Evolutionary conservation across 805 yeast species (phyloP).

Genomic region (Jamesozyma rosinii): DNA sequence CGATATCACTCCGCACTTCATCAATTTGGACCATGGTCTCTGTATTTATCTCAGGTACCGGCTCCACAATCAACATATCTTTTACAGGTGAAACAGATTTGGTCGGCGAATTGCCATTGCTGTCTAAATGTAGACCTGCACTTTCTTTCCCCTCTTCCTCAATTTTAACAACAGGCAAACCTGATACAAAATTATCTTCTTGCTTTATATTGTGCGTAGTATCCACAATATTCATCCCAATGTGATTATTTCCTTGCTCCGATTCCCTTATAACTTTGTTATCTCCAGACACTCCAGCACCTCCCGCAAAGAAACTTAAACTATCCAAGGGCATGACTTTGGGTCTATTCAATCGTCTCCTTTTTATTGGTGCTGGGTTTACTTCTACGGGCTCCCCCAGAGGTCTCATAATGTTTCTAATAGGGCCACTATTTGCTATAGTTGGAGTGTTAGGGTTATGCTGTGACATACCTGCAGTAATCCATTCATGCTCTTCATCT

Average conservation of each 20-base stretch:
- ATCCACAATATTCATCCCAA: not conserved
- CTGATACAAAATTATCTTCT: too few relatives aligned
- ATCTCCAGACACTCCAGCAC: slow-evolving; percentile 7
- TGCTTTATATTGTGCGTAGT: too few relatives aligned
- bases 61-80: not conserved
- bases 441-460: too few relatives aligned
- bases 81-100: not conserved
- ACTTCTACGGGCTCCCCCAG: not conserved
- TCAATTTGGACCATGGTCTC: not conserved
- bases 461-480: too few relatives aligned
- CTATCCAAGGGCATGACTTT: slow-evolving; percentile 31
- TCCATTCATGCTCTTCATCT: too few relatives aligned
- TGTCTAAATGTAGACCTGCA: not conserved
- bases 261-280: not conserved
- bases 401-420: too few relatives aligned
- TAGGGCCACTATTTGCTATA: too few relatives aligned
- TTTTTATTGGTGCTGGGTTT: slow-evolving; percentile 7
- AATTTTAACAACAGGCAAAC: not conserved
- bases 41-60: not conserved
- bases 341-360: slow-evolving; percentile 17
- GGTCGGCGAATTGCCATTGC: not conserved
- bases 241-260: not conserved
- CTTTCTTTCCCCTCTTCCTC: not conserved
- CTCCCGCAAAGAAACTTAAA: slow-evolving; percentile 35
- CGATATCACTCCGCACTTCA: too few relatives aligned